Evolutionary conservation across 148 eudicot genomes (phyloP).

Genomic region (Heliosperma pusillum): DNA sequence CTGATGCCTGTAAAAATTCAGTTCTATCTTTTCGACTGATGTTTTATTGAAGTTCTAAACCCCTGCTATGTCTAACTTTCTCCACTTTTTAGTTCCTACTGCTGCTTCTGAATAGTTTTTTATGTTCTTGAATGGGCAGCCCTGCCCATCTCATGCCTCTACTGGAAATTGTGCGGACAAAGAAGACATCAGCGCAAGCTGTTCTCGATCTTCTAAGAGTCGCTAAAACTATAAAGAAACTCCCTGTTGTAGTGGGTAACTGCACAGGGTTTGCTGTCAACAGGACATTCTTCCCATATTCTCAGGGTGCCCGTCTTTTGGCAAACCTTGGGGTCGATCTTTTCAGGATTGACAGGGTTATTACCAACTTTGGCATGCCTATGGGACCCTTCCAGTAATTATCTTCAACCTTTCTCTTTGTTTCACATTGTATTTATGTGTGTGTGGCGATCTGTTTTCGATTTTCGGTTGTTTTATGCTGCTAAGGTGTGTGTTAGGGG

Average conservation of each 20-base stretch:
- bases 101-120: not conserved
- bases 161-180: slow-evolving; percentile 83
- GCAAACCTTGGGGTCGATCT: slow-evolving; percentile 75
- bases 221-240: slow-evolving; percentile 75
- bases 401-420: slow-evolving; percentile 21
- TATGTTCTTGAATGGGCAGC: slow-evolving; percentile 45
- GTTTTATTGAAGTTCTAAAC: not conserved
- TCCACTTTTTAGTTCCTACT: not conserved
- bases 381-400: slow-evolving; percentile 96
- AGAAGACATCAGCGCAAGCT: slow-evolving; percentile 85
- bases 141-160: slow-evolving; percentile 99
- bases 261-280: slow-evolving; percentile 96
- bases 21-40: not conserved
- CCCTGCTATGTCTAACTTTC: not conserved
- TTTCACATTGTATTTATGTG: slow-evolving; percentile 13
- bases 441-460: not conserved
- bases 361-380: slow-evolving; percentile 75
- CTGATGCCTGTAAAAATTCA: not conserved
- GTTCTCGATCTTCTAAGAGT: slow-evolving; percentile 83
- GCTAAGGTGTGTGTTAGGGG: not conserved
- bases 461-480: not conserved
- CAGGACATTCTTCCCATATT: slow-evolving; percentile 84
- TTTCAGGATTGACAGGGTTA: slow-evolving; percentile 81
- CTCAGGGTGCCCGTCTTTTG: slow-evolving; percentile 69
- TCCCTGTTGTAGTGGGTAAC: slow-evolving; percentile 94